Conservation (phyloP, 169 alveolate species). For the Eimeria necatrix region DNA sequence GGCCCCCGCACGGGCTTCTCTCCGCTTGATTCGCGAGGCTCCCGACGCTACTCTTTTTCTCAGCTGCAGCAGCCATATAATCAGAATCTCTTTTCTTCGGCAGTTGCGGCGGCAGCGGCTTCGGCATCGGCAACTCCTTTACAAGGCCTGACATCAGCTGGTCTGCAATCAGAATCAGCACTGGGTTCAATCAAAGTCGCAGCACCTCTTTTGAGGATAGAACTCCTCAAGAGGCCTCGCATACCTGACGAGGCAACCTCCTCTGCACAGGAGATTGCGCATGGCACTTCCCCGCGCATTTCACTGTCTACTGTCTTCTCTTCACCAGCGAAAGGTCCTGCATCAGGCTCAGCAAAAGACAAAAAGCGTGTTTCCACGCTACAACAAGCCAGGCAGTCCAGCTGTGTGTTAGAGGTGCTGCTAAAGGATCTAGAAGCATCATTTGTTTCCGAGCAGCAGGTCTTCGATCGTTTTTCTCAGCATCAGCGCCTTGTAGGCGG, state of each 20-base stretch:
- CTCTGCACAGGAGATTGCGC: slow-evolving; percentile 16
- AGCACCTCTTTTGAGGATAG: slow-evolving; percentile 72
- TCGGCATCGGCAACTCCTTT: neutral
- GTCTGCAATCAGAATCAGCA: slow-evolving; percentile 3
- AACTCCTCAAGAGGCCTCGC: slow-evolving; percentile 73
- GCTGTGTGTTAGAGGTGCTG: slow-evolving; percentile 52
- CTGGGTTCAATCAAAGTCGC: slow-evolving; percentile 49
- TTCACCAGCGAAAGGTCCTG: neutral
- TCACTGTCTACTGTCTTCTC: neutral
- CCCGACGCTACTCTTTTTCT: neutral
- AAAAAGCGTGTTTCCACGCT: neutral
- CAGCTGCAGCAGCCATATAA: neutral
- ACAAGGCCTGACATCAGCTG: slow-evolving; percentile 16
- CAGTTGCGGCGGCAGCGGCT: slow-evolving; percentile 11
- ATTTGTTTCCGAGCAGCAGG: slow-evolving; percentile 26
- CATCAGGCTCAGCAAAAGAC: neutral
- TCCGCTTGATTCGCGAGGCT: neutral
- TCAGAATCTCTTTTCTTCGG: neutral
- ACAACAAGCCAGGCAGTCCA: slow-evolving; percentile 28
- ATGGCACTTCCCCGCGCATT: slow-evolving; percentile 62
- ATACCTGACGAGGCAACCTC: slow-evolving; percentile 47
- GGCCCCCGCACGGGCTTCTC: neutral
- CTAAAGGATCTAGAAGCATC: slow-evolving; percentile 33
- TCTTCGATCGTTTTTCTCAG: neutral
- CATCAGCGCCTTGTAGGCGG: slow-evolving; percentile 13